Conservation (phyloP, 176 grass and related monocot genomes). For the Avena sativa region DNA sequence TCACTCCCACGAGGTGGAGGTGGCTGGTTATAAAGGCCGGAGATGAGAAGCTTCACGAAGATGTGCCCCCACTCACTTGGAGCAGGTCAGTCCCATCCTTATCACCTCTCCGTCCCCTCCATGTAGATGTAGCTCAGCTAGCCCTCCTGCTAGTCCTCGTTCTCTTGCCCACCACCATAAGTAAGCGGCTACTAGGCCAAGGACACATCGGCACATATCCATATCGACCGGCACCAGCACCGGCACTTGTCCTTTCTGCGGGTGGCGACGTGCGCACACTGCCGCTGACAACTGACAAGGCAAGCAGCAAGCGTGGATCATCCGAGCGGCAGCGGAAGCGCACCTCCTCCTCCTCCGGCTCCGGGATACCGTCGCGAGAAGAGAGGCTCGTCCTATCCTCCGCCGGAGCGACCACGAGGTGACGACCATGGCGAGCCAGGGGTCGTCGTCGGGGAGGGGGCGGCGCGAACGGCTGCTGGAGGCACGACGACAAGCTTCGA, state of each 20-base stretch:
- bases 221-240: not conserved
- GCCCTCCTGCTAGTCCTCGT: not conserved
- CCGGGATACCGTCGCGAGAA: not conserved
- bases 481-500: not conserved
- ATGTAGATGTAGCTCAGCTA: not conserved
- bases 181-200: slow-evolving; percentile 6
- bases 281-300: slow-evolving; percentile 4
- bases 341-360: slow-evolving; percentile 2
- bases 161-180: not conserved
- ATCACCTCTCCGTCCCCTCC: not conserved
- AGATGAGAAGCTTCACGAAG: not conserved
- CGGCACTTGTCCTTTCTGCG: not conserved
- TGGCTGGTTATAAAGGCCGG: not conserved
- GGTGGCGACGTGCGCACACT: not conserved
- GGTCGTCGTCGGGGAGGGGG: not conserved
- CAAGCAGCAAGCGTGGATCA: slow-evolving; percentile 22
- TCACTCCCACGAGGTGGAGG: not conserved
- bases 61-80: not conserved
- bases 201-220: not conserved
- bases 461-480: not conserved
- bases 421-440: not conserved
- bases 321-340: slow-evolving; percentile 15
- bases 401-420: not conserved
- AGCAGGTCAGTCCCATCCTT: slow-evolving; percentile 18
- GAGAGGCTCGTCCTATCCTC: not conserved